Conservation (phyloP, 441 rosid species). For the Euphorbia schlechtendalii region DNA sequence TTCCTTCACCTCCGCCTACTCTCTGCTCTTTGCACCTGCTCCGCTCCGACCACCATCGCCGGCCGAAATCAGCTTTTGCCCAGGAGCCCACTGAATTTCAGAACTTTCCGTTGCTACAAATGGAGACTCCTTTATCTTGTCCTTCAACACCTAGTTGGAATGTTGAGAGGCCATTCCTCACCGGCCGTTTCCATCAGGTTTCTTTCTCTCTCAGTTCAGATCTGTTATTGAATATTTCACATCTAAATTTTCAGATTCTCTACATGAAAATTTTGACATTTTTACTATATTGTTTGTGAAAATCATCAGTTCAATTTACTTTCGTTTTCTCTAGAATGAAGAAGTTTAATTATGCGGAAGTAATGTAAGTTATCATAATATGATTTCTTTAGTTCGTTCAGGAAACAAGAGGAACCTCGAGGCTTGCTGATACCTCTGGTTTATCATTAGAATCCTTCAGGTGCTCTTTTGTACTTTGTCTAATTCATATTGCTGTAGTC, state of each 20-base stretch:
- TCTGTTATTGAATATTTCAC: not conserved
- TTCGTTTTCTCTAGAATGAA: not conserved
- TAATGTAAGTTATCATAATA: not conserved
- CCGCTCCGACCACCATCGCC: not conserved
- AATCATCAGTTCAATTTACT: not conserved
- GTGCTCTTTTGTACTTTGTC: conserved; percentile 17
- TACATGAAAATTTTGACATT: not conserved
- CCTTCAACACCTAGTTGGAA: conserved; percentile 94
- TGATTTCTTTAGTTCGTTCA: conserved; percentile 14
- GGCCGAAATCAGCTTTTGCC: not conserved
- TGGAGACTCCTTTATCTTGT: conserved; percentile 28
- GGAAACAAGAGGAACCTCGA: conserved; percentile 58
- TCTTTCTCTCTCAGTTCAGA: not conserved
- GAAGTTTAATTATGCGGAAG: not conserved
- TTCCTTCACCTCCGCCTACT: not conserved
- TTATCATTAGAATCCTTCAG: conserved; percentile 33
- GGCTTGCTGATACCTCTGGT: conserved; percentile 44
- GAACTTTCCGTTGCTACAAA: not conserved
- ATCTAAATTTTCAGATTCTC: not conserved
- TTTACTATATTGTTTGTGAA: not conserved
- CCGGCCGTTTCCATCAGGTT: conserved; percentile 85
- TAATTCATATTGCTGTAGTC: not conserved
- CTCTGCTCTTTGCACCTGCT: not conserved
- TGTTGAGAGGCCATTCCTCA: conserved; percentile 85
- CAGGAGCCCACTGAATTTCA: not conserved